Conservation (phyloP, 140 eudicot species). For the Oenanthe javanica region DNA sequence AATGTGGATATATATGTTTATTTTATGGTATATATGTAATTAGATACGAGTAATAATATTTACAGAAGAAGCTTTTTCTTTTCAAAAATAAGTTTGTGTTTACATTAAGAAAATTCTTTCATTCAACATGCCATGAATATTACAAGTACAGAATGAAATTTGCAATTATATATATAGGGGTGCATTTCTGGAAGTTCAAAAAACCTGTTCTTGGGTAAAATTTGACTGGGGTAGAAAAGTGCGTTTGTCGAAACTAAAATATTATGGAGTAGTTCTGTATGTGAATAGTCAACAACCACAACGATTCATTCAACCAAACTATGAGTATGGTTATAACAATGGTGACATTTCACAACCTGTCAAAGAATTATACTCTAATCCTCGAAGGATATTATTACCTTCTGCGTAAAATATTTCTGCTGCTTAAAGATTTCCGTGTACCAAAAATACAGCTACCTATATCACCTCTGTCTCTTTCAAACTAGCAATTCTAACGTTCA, state of each 20-base stretch:
- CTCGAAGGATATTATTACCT: not conserved
- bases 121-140: too few species aligned
- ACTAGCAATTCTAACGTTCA: constrained; percentile 56
- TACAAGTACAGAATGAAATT: too few species aligned
- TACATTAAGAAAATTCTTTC: too few species aligned
- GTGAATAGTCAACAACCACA: not conserved
- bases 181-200: too few species aligned
- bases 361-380: not conserved
- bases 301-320: not conserved
- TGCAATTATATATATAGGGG: too few species aligned
- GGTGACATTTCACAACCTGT: not conserved
- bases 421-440: not conserved
- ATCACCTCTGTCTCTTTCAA: constrained; percentile 66
- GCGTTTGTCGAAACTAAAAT: not conserved
- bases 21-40: too few species aligned
- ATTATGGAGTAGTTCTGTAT: not conserved
- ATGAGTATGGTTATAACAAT: not conserved
- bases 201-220: too few species aligned
- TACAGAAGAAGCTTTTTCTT: too few species aligned
- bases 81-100: too few species aligned
- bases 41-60: too few species aligned
- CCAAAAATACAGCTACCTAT: constrained; percentile 11
- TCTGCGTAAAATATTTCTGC: not conserved
- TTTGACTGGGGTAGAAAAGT: too few species aligned
- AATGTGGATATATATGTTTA: too few species aligned